These are phyloP conservation scores for Dothistroma septosporum DNA, from an alignment of 2,329 filamentous ascomycete genomes.

Conservation along the genomic window DNA sequence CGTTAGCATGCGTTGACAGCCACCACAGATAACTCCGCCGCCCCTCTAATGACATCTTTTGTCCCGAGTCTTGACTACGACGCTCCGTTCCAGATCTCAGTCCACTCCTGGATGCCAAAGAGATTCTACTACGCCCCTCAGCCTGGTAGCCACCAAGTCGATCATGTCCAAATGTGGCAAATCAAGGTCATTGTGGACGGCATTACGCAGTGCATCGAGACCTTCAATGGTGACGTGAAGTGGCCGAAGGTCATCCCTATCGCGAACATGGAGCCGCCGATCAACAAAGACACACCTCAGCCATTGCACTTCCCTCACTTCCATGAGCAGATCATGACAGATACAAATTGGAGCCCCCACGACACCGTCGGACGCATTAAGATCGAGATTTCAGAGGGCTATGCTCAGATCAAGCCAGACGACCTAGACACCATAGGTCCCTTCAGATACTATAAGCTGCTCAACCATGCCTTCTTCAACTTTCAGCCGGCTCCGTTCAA, in stretches of 20 bases:
- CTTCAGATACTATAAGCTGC: slow-evolving; percentile 49
- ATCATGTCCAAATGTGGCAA: slow-evolving; percentile 34
- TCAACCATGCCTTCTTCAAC: slow-evolving; percentile 63
- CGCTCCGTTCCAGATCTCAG: slow-evolving; percentile 64
- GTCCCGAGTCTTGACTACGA: slow-evolving; percentile 60
- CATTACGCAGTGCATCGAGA: slow-evolving; percentile 47
- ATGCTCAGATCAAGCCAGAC: slow-evolving; percentile 36
- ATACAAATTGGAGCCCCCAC: slow-evolving; percentile 66
- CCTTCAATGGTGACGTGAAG: slow-evolving; percentile 49
- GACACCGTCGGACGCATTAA: slow-evolving; percentile 73
- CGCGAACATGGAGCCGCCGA: slow-evolving; percentile 3
- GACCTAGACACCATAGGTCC: slow-evolving; percentile 55
- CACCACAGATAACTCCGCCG: slow-evolving; percentile 1
- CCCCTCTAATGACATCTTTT: slow-evolving; percentile 58
- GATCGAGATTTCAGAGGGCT: slow-evolving; percentile 69
- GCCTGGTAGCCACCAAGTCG: not conserved
- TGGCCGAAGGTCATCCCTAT: slow-evolving; percentile 45
- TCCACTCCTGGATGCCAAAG: slow-evolving; percentile 68
- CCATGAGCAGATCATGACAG: slow-evolving; percentile 62
- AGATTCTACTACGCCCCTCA: slow-evolving; percentile 20
- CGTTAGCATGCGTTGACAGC: not conserved
- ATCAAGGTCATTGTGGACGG: slow-evolving; percentile 68
- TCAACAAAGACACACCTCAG: slow-evolving; percentile 31
- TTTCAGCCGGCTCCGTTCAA: slow-evolving; percentile 82
- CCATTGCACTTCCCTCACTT: slow-evolving; percentile 69